A percentile compares a stretch with the other conserved stretches of the same genome.
Conservation (phyloP, 805 yeast species). For the Pichia cephalocereana region DNA sequence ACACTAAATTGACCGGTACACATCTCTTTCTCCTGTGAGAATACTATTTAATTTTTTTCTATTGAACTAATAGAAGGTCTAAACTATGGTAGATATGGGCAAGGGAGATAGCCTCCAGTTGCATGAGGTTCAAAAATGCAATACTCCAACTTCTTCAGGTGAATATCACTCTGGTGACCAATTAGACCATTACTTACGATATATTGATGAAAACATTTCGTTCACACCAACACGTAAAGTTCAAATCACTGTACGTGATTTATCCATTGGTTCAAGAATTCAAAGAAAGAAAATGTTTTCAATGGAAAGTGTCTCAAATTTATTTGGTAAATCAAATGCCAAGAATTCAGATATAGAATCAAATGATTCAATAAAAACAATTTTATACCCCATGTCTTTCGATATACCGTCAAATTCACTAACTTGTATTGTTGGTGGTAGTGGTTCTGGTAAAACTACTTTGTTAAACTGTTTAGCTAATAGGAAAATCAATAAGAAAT, state of each 20-base stretch:
- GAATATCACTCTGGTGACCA: not conserved
- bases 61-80: too few species aligned
- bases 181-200: not conserved
- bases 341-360: conserved; percentile 15
- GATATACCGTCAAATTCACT: conserved; percentile 52
- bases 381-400: conserved; percentile 46
- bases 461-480: conserved; percentile 57
- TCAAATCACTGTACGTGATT: conserved; percentile 17
- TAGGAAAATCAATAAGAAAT: conserved; percentile 28
- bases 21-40: too few species aligned
- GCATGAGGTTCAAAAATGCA: not conserved
- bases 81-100: too few species aligned
- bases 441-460: conserved; percentile 84
- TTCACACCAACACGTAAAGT: conserved; percentile 22
- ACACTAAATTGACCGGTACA: too few species aligned
- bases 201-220: conserved; percentile 9
- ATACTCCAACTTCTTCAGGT: not conserved
- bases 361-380: conserved; percentile 22
- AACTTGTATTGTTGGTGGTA: conserved; percentile 79
- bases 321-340: too few species aligned
- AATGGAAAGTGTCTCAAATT: too few species aligned
- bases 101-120: not conserved
- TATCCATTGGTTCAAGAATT: conserved; percentile 16
- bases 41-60: too few species aligned
- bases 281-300: too few species aligned